These are phyloP conservation scores for Pistacia integerrima DNA, from an alignment of 345 rosid genomes.

Conservation along the genomic window DNA sequence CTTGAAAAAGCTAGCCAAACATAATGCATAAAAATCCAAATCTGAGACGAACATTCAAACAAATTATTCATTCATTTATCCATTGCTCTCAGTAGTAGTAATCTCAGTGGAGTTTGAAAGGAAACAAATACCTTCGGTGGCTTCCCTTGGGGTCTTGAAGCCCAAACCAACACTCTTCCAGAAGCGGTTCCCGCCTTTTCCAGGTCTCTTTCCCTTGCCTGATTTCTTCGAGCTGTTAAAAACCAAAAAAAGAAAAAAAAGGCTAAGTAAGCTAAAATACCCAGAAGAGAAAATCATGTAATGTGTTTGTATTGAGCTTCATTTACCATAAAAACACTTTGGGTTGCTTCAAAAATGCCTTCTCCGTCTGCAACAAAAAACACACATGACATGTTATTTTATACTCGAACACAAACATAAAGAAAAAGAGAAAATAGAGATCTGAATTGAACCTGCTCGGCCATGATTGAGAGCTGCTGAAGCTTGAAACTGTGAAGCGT, in stretches of 20 bases:
- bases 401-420: too few species aligned
- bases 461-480: neutral
- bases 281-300: neutral
- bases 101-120: neutral
- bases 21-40: too few species aligned
- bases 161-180: slow-evolving; percentile 89
- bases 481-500: neutral
- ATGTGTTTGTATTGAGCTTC: too few species aligned
- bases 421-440: neutral
- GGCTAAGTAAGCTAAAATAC: neutral
- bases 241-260: neutral
- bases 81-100: too few species aligned
- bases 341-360: slow-evolving; percentile 82
- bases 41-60: neutral
- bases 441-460: slow-evolving; percentile 7
- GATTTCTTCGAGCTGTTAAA: slow-evolving; percentile 71
- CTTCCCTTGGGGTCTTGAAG: slow-evolving; percentile 94
- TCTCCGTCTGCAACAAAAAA: slow-evolving; percentile 58
- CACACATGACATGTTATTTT: too few species aligned
- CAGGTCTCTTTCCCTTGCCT: slow-evolving; percentile 92
- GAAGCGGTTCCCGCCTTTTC: slow-evolving; percentile 90
- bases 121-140: slow-evolving; percentile 59
- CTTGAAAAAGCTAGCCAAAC: too few species aligned
- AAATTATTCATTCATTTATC: neutral
- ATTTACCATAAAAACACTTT: slow-evolving; percentile 71